These are phyloP conservation scores for Apium graveolens DNA, from an alignment of 129 eudicot genomes.

Conservation along the genomic window DNA sequence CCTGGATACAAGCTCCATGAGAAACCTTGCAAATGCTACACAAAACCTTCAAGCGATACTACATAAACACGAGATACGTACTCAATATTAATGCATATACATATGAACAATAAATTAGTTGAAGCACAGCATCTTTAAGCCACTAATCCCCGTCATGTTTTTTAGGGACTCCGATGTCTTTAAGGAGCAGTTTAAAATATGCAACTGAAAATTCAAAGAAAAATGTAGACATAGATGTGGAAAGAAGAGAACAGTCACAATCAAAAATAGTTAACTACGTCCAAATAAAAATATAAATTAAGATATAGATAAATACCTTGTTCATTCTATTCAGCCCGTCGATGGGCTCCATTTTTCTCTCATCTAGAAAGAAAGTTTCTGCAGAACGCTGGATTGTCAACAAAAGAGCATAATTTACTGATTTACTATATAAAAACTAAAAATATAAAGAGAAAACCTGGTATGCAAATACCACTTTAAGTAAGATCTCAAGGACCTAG, in stretches of 20 bases:
- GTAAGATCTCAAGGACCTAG: neutral
- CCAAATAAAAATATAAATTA: neutral
- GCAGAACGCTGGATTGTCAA: slow-evolving; percentile 24
- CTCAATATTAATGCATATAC: neutral
- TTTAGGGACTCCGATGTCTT: neutral
- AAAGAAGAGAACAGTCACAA: neutral
- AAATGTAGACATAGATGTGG: neutral
- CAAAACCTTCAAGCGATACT: slow-evolving; percentile 95
- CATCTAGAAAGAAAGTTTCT: slow-evolving; percentile 87
- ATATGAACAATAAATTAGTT: neutral
- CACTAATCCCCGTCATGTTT: neutral
- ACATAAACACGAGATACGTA: slow-evolving; percentile 12
- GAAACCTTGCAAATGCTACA: slow-evolving; percentile 93
- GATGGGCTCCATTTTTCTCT: slow-evolving; percentile 90
- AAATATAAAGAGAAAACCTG: slow-evolving; percentile 42
- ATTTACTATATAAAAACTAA: neutral
- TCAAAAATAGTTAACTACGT: neutral
- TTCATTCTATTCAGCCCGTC: slow-evolving; percentile 77
- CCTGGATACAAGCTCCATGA: slow-evolving; percentile 99
- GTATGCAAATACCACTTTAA: slow-evolving; percentile 87
- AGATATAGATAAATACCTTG: slow-evolving; percentile 41
- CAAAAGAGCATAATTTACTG: slow-evolving; percentile 1
- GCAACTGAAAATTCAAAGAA: neutral
- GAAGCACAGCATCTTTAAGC: neutral
- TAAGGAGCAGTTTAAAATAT: neutral